Conservation (phyloP, 2,329 filamentous ascomycete genomes). For the Trichoderma semiorbis region DNA sequence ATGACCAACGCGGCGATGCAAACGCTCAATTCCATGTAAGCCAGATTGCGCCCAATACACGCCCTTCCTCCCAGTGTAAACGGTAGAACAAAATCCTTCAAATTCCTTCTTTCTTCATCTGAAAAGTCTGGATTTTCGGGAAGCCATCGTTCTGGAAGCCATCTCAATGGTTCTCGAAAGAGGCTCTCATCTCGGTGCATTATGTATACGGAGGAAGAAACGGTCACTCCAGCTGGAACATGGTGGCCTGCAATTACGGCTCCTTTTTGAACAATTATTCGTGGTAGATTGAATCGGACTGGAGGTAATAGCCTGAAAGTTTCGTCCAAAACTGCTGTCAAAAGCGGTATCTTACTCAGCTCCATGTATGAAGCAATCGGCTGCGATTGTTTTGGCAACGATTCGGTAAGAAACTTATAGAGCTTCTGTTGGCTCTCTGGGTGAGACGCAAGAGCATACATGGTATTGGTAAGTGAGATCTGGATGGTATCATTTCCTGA, state of each 20-base stretch:
- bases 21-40: background rate
- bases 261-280: background rate
- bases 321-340: background rate
- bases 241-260: background rate
- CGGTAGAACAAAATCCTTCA: background rate
- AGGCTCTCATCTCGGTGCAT: background rate
- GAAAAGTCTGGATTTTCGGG: background rate
- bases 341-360: background rate
- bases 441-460: background rate
- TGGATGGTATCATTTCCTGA: background rate
- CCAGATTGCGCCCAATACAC: background rate
- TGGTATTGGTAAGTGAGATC: background rate
- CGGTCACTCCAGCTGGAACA: background rate
- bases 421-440: background rate
- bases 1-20: background rate
- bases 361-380: background rate
- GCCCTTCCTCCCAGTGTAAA: background rate
- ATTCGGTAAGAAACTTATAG: background rate
- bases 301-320: background rate
- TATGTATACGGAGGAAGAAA: background rate
- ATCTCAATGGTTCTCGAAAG: background rate
- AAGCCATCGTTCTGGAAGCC: background rate
- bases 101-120: background rate
- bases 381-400: background rate
- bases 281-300: background rate